A percentile compares a stretch with the other conserved stretches of the same genome.
These are phyloP conservation scores for Fraxinus nigra DNA, from an alignment of 305 asterid genomes.

Conservation along the genomic window DNA sequence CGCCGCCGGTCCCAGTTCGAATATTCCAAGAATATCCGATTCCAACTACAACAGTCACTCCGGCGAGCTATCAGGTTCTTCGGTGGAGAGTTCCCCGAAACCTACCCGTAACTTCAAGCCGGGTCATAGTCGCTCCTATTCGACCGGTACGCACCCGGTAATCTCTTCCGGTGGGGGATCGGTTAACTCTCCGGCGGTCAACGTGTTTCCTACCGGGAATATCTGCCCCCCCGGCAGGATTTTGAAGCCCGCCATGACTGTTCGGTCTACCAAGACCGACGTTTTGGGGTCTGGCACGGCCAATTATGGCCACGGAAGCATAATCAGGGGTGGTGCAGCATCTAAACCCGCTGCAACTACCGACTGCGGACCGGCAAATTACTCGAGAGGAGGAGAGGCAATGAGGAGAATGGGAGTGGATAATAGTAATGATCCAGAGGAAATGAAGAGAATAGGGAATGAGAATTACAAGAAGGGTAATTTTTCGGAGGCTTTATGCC, in stretches of 20 bases:
- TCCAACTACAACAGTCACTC: constrained; percentile 45
- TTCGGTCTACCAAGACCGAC: constrained; percentile 50
- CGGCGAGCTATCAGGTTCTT: constrained; percentile 40
- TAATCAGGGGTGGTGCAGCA: constrained; percentile 60
- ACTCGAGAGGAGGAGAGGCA: constrained; percentile 37
- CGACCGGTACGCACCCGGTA: constrained; percentile 50
- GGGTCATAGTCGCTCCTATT: constrained; percentile 57
- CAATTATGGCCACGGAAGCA: constrained; percentile 88
- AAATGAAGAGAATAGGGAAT: constrained; percentile 73
- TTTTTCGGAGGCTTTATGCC: constrained; percentile 58
- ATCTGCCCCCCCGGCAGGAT: constrained; percentile 74
- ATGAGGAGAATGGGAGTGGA: constrained; percentile 28
- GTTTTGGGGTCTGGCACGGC: constrained; percentile 62
- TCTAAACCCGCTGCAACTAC: constrained; percentile 27
- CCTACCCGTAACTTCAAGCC: constrained; percentile 30
- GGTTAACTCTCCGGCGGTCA: constrained; percentile 47
- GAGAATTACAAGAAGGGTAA: constrained; percentile 57
- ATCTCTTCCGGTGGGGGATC: constrained; percentile 45
- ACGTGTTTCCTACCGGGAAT: constrained; percentile 67
- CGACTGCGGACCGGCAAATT: constrained; percentile 17
- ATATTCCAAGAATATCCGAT: constrained; percentile 38
- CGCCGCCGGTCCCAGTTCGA: constrained; percentile 27
- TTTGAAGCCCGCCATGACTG: constrained; percentile 52
- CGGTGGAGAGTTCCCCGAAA: constrained; percentile 57
- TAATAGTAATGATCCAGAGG: constrained; percentile 61